A percentile compares a stretch with the other conserved stretches of the same genome.
Conservation (phyloP, 2,329 filamentous ascomycete species). For the Penicillium sp. region DNA sequence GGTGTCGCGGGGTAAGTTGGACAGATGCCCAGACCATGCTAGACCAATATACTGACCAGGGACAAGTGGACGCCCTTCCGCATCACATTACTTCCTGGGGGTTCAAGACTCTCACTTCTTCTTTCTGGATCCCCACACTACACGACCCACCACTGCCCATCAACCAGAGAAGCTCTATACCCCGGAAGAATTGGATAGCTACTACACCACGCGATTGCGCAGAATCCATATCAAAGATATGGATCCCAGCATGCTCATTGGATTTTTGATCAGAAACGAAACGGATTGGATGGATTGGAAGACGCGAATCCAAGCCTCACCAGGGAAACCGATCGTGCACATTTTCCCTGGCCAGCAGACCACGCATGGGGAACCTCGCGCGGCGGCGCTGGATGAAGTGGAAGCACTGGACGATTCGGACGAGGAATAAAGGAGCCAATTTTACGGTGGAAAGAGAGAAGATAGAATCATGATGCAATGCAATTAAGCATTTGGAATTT, state of each 20-base stretch:
- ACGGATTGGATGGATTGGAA: slow-evolving; percentile 86
- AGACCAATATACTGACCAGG: not conserved
- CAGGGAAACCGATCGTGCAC: slow-evolving; percentile 83
- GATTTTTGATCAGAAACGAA: slow-evolving; percentile 81
- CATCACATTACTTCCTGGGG: slow-evolving; percentile 77
- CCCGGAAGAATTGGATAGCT: slow-evolving; percentile 74
- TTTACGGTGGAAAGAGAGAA: not conserved
- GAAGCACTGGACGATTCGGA: slow-evolving; percentile 74
- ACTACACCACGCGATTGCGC: slow-evolving; percentile 83
- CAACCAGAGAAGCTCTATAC: slow-evolving; percentile 59
- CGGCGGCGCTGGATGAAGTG: slow-evolving; percentile 83
- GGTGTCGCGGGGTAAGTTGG: slow-evolving; percentile 81
- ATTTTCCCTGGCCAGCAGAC: slow-evolving; percentile 71
- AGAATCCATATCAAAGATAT: slow-evolving; percentile 85
- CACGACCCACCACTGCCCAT: slow-evolving; percentile 72
- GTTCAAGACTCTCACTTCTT: slow-evolving; percentile 79
- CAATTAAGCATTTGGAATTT: slow-evolving; percentile 37
- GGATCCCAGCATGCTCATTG: slow-evolving; percentile 97
- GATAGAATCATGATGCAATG: slow-evolving; percentile 23
- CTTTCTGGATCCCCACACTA: slow-evolving; percentile 92
- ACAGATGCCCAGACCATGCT: not conserved
- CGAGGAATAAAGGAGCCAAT: not conserved
- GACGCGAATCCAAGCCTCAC: slow-evolving; percentile 69
- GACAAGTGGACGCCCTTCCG: slow-evolving; percentile 81
- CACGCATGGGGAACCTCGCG: slow-evolving; percentile 60